phyloP scores from a whole-genome alignment of 2,329 filamentous ascomycete genomes.

The Fusarium sp. region DNA sequence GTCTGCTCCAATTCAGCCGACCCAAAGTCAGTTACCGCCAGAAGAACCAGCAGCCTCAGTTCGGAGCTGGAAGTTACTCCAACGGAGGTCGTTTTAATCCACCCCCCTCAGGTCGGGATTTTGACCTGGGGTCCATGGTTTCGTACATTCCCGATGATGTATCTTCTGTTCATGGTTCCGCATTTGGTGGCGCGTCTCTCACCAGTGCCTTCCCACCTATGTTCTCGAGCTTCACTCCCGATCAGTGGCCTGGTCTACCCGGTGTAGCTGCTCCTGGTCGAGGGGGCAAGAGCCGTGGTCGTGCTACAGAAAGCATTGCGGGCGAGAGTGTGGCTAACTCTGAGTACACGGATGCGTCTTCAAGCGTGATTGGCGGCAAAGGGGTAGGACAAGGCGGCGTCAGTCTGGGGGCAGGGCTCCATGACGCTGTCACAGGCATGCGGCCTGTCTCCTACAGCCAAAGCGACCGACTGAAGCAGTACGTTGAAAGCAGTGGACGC shows the following conservation, averaged over 20 bases:
- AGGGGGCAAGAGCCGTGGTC: constrained; percentile 74
- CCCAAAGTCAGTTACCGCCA: constrained; percentile 94
- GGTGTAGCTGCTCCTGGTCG: constrained; percentile 72
- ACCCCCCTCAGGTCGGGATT: constrained; percentile 62
- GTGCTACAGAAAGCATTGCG: constrained; percentile 81
- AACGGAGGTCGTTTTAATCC: constrained; percentile 59
- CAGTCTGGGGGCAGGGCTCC: constrained; percentile 84
- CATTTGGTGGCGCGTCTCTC: constrained; percentile 86
- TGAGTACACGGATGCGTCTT: constrained; percentile 86
- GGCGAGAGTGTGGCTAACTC: constrained; percentile 94
- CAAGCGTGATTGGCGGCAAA: constrained; percentile 81
- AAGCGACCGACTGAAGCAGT: constrained; percentile 88
- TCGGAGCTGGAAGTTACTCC: constrained; percentile 50
- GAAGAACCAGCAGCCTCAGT: constrained; percentile 83
- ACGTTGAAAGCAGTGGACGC: constrained; percentile 87
- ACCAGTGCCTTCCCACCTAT: constrained; percentile 84
- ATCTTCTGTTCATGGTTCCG: constrained; percentile 93
- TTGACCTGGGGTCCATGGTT: constrained; percentile 87
- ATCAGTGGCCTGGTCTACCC: constrained; percentile 86
- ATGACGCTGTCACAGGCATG: constrained; percentile 75
- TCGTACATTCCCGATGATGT: constrained; percentile 98
- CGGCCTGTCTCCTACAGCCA: constrained; percentile 69
- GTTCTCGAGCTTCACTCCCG: constrained; percentile 91
- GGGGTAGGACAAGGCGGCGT: constrained; percentile 86
- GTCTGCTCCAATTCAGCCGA: constrained; percentile 91